Percentiles rank a stretch among this genome's conserved stretches.
phyloP scores from a whole-genome alignment of 495 filamentous ascomycete genomes.

The Penicillium argentinense region DNA sequence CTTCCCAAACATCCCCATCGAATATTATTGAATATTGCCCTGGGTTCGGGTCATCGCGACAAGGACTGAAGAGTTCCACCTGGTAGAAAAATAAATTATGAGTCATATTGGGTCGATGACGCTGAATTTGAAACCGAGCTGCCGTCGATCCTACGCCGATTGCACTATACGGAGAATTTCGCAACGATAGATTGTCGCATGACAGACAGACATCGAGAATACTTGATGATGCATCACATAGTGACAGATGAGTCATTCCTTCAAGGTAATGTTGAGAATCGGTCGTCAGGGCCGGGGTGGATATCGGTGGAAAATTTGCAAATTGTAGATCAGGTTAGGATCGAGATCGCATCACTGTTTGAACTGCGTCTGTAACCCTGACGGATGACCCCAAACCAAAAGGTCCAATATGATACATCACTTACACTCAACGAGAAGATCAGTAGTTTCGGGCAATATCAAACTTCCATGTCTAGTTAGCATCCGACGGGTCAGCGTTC shows the following conservation, averaged over 20 bases:
- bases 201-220: neutral
- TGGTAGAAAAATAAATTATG: conserved; percentile 2
- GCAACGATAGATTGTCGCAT: neutral
- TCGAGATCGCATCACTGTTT: no score
- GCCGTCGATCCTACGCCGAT: conserved; percentile 9
- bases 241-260: neutral
- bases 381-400: no score
- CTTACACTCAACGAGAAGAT: no score
- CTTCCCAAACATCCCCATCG: neutral
- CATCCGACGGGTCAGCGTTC: no score
- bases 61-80: neutral
- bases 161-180: neutral
- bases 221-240: neutral
- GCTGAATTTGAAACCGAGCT: conserved; percentile 16
- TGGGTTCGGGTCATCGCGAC: neutral
- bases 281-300: no score
- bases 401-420: no score
- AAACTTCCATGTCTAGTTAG: no score
- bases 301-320: no score
- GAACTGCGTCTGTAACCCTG: no score
- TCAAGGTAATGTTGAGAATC: no score
- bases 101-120: conserved; percentile 10
- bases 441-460: no score
- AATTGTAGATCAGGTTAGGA: no score
- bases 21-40: neutral